Evolutionary conservation across 1,284 basidiomycete genomes (phyloP).

Genomic region (Moniliella sp.): DNA sequence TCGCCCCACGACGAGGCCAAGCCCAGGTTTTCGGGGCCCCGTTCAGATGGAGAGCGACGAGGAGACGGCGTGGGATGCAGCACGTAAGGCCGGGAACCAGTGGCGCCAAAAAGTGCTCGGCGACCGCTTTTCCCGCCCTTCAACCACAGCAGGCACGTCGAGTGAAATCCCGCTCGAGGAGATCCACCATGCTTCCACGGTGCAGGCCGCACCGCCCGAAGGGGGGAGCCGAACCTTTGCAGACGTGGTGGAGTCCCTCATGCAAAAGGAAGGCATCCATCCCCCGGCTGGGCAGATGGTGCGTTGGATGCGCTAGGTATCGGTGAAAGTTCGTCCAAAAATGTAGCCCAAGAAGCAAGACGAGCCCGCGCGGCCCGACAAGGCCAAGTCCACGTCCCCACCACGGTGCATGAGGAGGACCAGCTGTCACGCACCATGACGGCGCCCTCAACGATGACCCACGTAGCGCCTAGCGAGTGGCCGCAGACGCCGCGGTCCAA

Average conservation of each 20-base stretch:
- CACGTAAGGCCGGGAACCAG: conserved; percentile 13
- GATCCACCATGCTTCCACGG: no score
- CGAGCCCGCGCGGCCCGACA: no score
- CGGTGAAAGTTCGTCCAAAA: conserved; percentile 15
- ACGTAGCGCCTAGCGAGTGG: no score
- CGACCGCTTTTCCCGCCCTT: conserved; percentile 20
- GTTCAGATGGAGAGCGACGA: no score
- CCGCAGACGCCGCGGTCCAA: no score
- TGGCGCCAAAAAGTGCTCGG: conserved; percentile 26
- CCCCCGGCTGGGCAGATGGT: conserved; percentile 22
- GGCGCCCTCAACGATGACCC: no score
- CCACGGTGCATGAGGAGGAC: conserved; percentile 14
- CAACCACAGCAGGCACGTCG: background rate
- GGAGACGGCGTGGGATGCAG: no score
- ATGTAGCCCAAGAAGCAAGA: conserved; percentile 18
- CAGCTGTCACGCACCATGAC: no score
- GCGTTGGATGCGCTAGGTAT: conserved; percentile 23
- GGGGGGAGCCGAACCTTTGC: conserved; percentile 12
- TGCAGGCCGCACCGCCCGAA: background rate
- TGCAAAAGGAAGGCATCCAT: conserved; percentile 24
- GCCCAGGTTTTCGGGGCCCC: no score
- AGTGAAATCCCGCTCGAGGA: no score
- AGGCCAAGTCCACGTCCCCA: conserved; percentile 9
- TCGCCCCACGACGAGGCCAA: no score
- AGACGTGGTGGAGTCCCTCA: conserved; percentile 18